phyloP scores from a whole-genome alignment of 495 filamentous ascomycete genomes.

The Penicillium cosmopolitanum region DNA sequence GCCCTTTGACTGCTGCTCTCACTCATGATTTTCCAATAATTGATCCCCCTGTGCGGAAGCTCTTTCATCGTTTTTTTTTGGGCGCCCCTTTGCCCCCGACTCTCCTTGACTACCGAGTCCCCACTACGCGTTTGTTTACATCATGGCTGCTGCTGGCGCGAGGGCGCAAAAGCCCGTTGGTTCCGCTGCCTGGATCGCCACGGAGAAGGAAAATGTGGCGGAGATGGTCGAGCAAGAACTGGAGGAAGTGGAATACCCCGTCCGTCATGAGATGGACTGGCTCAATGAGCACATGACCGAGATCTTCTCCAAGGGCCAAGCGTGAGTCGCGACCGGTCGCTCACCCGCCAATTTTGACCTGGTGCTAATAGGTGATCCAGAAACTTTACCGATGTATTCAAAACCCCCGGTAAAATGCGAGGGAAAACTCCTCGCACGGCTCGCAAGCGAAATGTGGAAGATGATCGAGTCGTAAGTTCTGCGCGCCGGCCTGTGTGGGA shows the following conservation, averaged over 20 bases:
- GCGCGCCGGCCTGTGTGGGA: constrained; percentile 28
- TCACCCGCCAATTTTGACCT: constrained; percentile 1
- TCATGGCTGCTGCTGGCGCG: constrained; percentile 53
- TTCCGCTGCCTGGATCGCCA: constrained; percentile 67
- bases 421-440: constrained; percentile 90
- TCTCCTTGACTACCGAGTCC: constrained; percentile 1
- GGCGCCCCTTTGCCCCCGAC: not conserved
- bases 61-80: not conserved
- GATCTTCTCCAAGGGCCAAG: constrained; percentile 82
- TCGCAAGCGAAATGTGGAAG: constrained; percentile 67
- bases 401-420: constrained; percentile 91
- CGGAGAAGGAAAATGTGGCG: constrained; percentile 66
- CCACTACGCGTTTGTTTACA: constrained; percentile 43
- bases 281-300: constrained; percentile 96
- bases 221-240: constrained; percentile 71
- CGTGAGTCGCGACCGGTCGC: constrained; percentile 57
- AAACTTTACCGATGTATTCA: constrained; percentile 90
- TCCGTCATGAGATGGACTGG: constrained; percentile 91
- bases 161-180: constrained; percentile 61
- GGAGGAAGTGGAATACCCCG: constrained; percentile 87
- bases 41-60: not conserved
- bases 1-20: not conserved
- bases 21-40: constrained; percentile 17
- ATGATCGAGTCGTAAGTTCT: constrained; percentile 64
- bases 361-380: constrained; percentile 53